These are phyloP conservation scores for Tolypocladium ovalisporum DNA, from an alignment of 2,329 filamentous ascomycete species.

Conservation along the genomic window DNA sequence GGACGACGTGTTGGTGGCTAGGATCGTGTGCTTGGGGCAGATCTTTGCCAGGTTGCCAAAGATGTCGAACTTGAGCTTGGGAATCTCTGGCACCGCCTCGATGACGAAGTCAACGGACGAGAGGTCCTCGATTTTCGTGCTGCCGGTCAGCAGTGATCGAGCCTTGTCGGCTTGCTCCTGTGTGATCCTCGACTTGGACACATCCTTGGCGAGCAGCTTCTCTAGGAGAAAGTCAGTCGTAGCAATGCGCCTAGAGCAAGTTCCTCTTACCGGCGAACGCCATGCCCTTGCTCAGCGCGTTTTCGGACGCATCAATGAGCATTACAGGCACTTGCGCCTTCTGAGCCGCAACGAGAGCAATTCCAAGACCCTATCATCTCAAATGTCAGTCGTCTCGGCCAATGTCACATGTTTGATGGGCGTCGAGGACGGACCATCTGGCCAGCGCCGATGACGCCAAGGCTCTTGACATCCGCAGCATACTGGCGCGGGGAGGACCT, in stretches of 20 bases:
- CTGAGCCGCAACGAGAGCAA: constrained; percentile 85
- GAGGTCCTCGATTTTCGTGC: constrained; percentile 66
- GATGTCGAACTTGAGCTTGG: constrained; percentile 75
- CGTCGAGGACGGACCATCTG: constrained; percentile 64
- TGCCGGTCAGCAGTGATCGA: constrained; percentile 56
- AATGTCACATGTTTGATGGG: constrained; percentile 3
- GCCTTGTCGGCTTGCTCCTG: constrained; percentile 68
- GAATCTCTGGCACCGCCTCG: constrained; percentile 91
- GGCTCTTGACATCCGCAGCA: constrained; percentile 66
- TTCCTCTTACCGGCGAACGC: constrained; percentile 67
- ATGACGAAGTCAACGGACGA: constrained; percentile 91
- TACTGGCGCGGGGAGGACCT: constrained; percentile 52
- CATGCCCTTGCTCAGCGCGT: constrained; percentile 78
- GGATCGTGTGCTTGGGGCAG: constrained; percentile 73
- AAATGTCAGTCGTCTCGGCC: constrained; percentile 7
- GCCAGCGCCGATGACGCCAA: constrained; percentile 88
- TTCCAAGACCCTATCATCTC: constrained; percentile 67
- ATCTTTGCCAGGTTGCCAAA: constrained; percentile 75
- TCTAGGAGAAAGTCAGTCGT: constrained; percentile 37
- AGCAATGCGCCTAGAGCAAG: neutral
- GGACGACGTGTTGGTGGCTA: constrained; percentile 97
- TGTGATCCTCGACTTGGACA: constrained; percentile 76
- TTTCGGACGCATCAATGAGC: constrained; percentile 73
- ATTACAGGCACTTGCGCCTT: constrained; percentile 76
- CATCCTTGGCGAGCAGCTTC: constrained; percentile 87